Evolutionary conservation across 495 filamentous ascomycete species (phyloP), one percentile per base, ranked within the genome.

Genomic region (Penicillium herquei): DNA sequence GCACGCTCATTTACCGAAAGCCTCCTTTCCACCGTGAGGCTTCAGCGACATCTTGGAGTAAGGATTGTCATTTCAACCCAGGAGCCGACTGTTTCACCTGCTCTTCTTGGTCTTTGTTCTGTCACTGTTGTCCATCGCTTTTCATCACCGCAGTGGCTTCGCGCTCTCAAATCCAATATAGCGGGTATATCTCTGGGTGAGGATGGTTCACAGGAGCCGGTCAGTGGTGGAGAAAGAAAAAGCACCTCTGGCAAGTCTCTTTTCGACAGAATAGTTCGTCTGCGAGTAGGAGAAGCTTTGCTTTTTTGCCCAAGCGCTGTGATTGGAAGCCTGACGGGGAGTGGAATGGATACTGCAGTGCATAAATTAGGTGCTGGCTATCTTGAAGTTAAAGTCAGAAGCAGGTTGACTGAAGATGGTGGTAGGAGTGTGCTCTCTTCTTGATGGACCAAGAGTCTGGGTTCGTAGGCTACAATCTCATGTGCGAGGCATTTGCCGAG

Each of bases 101-200:
- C 73, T 33, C 77, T 93, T 5, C 73, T 92, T 1, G 87, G 89
- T 51, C 72, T 92, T 7, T 89, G 83, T 70, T 84, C 80, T 31
- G 72, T 88, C 35, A 89, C 86, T 1, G 78, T 92, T 48, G 80
- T 92, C 0, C 89, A 93, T 62, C 77, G 87, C 12, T 92, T 92
- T 61, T 84, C 80, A 0, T 86, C 81, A n/a, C 88, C 88, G 0
- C 80, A 79, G 6, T 92, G 89, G 89, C 73, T 88, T 40, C 59
- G 52, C 1, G 70, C 76, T 7, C 77, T 92, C 54, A 70, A 76
- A 35, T 73, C 73, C 9, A 88, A 91, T 62, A 60, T 94, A 3
- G 83, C 84, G 0, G 82, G 72, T 1, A 66, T 62, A 9, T 52
- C 62, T 1, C 47, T 65, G 3, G 63, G 59, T 64, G 11, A 60